Conservation (phyloP, 495 filamentous ascomycete genomes). For the Talaromyces trachyspermus region DNA sequence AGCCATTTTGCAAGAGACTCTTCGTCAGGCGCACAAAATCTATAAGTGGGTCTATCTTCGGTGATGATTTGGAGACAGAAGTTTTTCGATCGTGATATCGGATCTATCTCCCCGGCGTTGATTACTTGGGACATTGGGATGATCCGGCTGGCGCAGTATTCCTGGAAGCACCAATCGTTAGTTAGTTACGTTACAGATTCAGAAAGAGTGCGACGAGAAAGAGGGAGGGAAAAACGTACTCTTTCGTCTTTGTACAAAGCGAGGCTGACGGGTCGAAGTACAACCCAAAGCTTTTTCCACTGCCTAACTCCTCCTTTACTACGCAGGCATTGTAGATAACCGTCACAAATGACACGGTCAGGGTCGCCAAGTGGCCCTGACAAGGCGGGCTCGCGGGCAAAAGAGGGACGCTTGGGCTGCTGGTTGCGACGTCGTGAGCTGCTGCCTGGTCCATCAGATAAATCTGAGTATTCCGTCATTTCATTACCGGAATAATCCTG, state of each 20-base stretch:
- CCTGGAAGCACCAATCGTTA: slow-evolving; percentile 29
- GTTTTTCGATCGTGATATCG: slow-evolving; percentile 72
- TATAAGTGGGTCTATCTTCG: slow-evolving; percentile 77
- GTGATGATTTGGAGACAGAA: slow-evolving; percentile 91
- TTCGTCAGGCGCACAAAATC: slow-evolving; percentile 77
- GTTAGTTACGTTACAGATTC: background rate
- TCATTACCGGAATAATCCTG: slow-evolving; percentile 87
- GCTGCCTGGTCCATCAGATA: slow-evolving; percentile 59
- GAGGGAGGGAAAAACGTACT: slow-evolving; percentile 21
- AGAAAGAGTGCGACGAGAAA: background rate
- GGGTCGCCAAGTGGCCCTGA: slow-evolving; percentile 51
- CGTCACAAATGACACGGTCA: slow-evolving; percentile 82
- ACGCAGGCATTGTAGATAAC: slow-evolving; percentile 79
- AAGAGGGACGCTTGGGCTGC: slow-evolving; percentile 14
- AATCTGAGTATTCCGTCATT: slow-evolving; percentile 79
- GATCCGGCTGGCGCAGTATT: slow-evolving; percentile 82
- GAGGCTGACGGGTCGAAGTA: slow-evolving; percentile 78
- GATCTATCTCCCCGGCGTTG: slow-evolving; percentile 88
- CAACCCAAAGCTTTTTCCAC: slow-evolving; percentile 93
- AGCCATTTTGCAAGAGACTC: slow-evolving; percentile 77
- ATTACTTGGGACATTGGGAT: slow-evolving; percentile 73
- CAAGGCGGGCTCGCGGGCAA: slow-evolving; percentile 46
- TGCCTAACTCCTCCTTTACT: slow-evolving; percentile 81
- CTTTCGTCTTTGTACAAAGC: slow-evolving; percentile 90
- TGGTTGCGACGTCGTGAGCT: slow-evolving; percentile 16